Evolutionary conservation across 1,139 yeast genomes (phyloP), one percentile per base, ranked within the genome.

Genomic region (Taiozyma sp.): DNA sequence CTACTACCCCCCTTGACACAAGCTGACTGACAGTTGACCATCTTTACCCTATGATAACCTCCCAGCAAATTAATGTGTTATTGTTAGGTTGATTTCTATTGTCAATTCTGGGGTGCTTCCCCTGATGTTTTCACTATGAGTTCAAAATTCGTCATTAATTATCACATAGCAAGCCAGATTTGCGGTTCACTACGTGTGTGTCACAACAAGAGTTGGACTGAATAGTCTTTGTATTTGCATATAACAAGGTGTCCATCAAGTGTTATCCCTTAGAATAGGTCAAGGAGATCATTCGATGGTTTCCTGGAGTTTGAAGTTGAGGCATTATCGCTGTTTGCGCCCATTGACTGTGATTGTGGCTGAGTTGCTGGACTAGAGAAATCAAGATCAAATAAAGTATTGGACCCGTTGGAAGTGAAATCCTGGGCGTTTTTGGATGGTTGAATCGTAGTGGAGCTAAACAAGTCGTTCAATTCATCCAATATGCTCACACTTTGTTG

Each of bases 391-490:
- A 40, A 40, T 8, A 40, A 46, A 43, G 44, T 45, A 46, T 19
- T 41, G 16, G 29, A 36, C 47, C 43, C 42, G 44, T n/a, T 41
- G n/a, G 29, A 29, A 10, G 43, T 24, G 28, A 43, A 24, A 30
- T 27, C 24, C 23, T 14, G 14, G 45, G 16, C 8, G 19, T 22
- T 34, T 38, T 16, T n/a, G 51, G 46, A 19, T 51, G 56, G 63
- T 50, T 56, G 62, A 32, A 53, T 51, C 12, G 56, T 52, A 2
- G 52, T 34, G n/a, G 64, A 51, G 19, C 63, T 60, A 49, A 86
- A 87, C 51, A 87, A 71, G 63, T 84, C 92, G 60, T 83, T 85
- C 63, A 87, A 74, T 61, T 86, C 93, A 58, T 81, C 86, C 55
- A 86, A 71, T 28, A 81, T 74, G 53, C 74, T 68, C 30, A 62